These are phyloP conservation scores for Fusarium denticulatum DNA, from an alignment of 2,329 filamentous ascomycete species.

Conservation along the genomic window DNA sequence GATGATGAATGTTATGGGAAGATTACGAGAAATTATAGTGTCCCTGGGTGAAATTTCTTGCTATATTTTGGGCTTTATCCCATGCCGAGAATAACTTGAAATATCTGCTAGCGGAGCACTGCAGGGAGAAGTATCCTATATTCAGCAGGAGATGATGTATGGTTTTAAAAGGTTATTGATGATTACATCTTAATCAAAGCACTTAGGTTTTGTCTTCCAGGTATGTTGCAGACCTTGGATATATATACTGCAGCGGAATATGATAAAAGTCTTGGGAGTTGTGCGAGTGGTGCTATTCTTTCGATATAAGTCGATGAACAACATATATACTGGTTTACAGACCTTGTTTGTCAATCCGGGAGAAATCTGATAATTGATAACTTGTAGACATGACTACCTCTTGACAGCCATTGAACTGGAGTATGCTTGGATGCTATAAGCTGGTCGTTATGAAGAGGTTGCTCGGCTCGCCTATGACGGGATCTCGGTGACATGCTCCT, in stretches of 20 bases:
- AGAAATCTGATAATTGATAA: not conserved
- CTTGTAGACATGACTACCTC: rapidly evolving
- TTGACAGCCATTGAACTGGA: not conserved
- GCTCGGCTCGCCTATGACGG: conserved; percentile 1
- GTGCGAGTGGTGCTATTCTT: not conserved
- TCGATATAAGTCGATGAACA: not conserved
- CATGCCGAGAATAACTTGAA: no score
- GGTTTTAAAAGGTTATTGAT: no score
- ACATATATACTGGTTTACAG: not conserved
- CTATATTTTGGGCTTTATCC: no score
- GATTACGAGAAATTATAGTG: not conserved
- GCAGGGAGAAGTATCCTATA: not conserved
- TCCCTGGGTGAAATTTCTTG: no score
- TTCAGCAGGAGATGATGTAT: not conserved
- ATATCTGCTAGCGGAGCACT: not conserved
- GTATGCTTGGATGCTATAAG: no score
- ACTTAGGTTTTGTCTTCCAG: not conserved
- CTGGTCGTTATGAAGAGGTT: not conserved
- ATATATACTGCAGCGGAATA: not conserved
- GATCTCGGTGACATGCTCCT: conserved; percentile 2
- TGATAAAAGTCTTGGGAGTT: no score
- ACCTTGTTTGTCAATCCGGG: rapidly evolving
- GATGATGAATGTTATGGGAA: not conserved
- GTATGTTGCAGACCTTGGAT: not conserved
- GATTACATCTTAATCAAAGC: no score